phyloP scores from a whole-genome alignment of 148 eudicot genomes.

The Arctostaphylos glauca region DNA sequence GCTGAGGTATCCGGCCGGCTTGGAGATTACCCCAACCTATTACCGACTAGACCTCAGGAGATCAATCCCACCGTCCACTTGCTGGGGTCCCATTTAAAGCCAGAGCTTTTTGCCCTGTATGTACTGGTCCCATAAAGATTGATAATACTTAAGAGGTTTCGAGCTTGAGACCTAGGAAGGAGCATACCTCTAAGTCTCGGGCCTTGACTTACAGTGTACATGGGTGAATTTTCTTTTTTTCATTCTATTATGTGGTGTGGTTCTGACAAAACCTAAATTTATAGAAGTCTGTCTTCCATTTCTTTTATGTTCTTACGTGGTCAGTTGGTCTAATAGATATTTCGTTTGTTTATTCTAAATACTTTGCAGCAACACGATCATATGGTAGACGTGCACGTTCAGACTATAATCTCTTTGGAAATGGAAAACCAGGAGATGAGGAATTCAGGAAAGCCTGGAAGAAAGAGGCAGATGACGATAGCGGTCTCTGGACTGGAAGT shows the following conservation, averaged over 20 bases:
- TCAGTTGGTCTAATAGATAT: background rate
- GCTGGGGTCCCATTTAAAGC: too few relatives aligned
- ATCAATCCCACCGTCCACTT: too few relatives aligned
- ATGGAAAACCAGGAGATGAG: conserved; percentile 66
- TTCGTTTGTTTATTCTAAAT: background rate
- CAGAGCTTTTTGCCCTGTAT: too few relatives aligned
- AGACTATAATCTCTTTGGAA: conserved; percentile 74
- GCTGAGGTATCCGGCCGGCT: too few relatives aligned
- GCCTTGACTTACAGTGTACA: background rate
- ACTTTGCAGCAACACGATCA: conserved; percentile 49
- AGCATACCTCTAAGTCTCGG: too few relatives aligned
- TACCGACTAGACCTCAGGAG: too few relatives aligned
- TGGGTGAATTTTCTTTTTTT: background rate
- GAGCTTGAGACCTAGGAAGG: too few relatives aligned
- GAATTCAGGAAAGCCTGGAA: conserved; percentile 86
- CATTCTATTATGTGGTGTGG: background rate
- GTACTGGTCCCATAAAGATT: too few relatives aligned
- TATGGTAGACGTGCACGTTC: conserved; percentile 58
- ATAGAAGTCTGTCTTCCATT: background rate
- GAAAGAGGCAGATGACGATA: conserved; percentile 68
- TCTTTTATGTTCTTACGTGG: background rate
- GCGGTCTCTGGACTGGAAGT: conserved; percentile 85
- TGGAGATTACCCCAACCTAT: too few relatives aligned
- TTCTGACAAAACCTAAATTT: background rate
- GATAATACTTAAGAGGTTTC: too few relatives aligned